A percentile compares a stretch with the other conserved stretches of the same genome.
phyloP scores from a whole-genome alignment of 2,329 filamentous ascomycete species.

The Fusarium penzigii region DNA sequence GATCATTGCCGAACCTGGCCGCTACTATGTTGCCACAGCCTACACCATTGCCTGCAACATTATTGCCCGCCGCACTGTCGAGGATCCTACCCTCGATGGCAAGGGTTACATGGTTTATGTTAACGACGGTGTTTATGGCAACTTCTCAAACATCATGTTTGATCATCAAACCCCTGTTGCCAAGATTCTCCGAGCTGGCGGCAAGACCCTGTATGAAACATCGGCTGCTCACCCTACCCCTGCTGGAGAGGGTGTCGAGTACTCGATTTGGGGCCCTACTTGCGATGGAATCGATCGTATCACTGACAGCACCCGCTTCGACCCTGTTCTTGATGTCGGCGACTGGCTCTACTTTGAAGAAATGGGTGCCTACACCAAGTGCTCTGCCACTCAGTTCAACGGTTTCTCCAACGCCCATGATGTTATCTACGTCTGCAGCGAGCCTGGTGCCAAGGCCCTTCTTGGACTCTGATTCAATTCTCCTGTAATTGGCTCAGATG shows the following conservation, averaged over 20 bases:
- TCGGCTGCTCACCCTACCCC: constrained; percentile 48
- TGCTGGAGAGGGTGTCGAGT: constrained; percentile 63
- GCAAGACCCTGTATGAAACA: constrained; percentile 60
- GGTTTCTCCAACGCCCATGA: constrained; percentile 93
- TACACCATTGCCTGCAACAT: constrained; percentile 96
- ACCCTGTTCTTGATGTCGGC: constrained; percentile 79
- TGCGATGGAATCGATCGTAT: constrained; percentile 98
- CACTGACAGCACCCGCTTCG: constrained; percentile 75
- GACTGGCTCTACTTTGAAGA: constrained; percentile 99
- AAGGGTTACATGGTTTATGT: constrained; percentile 95
- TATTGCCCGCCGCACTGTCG: constrained; percentile 89
- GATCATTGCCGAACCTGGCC: constrained; percentile 93
- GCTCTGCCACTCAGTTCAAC: constrained; percentile 96
- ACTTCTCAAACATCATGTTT: constrained; percentile 99
- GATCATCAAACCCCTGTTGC: constrained; percentile 93
- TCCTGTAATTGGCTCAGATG: background rate
- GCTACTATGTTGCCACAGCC: constrained; percentile 91
- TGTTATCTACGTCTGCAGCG: constrained; percentile 92
- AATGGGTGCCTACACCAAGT: constrained; percentile 99
- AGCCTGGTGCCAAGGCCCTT: constrained; percentile 79
- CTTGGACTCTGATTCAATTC: constrained; percentile 40
- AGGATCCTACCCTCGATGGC: constrained; percentile 64
- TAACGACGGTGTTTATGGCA: constrained; percentile 97
- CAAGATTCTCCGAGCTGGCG: constrained; percentile 69
- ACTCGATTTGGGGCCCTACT: constrained; percentile 97